Percentiles rank a stretch among this genome's conserved stretches.
Conservation (phyloP, 352 stramenopile genomes). For the Phytophthora sansomeana region DNA sequence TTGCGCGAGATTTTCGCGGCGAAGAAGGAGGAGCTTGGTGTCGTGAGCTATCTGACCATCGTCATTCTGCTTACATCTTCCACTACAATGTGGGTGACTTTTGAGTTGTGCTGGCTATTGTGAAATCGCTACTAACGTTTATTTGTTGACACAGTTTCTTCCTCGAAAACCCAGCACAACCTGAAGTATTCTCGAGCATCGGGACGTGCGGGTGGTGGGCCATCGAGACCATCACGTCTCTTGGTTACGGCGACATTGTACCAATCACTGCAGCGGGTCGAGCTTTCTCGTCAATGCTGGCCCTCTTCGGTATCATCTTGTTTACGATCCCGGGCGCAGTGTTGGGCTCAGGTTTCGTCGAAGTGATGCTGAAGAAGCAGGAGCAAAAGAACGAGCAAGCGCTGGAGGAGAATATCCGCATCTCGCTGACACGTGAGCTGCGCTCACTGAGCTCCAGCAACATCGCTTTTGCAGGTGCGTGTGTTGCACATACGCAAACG, state of each 20-base stretch:
- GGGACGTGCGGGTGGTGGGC: conserved; percentile 82
- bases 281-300: conserved; percentile 78
- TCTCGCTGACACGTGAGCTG: conserved; percentile 59
- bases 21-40: conserved; percentile 80
- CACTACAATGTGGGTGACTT: conserved; percentile 78
- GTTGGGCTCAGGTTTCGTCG: conserved; percentile 81
- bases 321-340: conserved; percentile 88
- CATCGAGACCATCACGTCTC: conserved; percentile 86
- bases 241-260: conserved; percentile 90
- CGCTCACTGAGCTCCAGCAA: conserved; percentile 57
- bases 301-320: conserved; percentile 87
- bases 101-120: background rate
- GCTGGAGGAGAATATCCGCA: conserved; percentile 61
- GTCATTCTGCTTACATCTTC: conserved; percentile 83
- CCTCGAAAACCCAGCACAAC: conserved; percentile 75
- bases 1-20: conserved; percentile 74
- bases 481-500: background rate
- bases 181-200: conserved; percentile 81
- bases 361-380: conserved; percentile 88
- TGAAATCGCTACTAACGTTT: background rate
- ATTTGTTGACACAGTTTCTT: conserved; percentile 62
- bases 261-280: conserved; percentile 70
- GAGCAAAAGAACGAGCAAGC: conserved; percentile 53
- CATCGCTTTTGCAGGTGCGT: conserved; percentile 36
- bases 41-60: conserved; percentile 83